Percentiles rank a stretch among this genome's conserved stretches.
Conservation (phyloP, 768 basidiomycete genomes). For the Trametes elegans region DNA sequence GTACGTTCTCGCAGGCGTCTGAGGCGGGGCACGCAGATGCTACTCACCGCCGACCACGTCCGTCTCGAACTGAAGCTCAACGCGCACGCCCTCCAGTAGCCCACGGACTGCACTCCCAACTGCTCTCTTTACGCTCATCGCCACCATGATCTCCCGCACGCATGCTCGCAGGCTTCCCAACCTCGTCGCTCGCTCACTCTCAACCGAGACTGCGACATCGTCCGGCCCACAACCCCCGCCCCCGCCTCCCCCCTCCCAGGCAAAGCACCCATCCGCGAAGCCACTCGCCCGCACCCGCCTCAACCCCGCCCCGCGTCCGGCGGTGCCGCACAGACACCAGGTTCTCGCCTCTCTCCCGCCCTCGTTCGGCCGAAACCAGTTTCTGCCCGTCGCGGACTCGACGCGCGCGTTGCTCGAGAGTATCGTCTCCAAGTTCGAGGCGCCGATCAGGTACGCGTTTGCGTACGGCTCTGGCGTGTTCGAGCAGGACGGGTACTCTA, state of each 20-base stretch:
- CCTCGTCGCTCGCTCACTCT: conserved; percentile 25
- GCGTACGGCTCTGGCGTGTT: conserved; percentile 98
- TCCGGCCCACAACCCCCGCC: conserved; percentile 28
- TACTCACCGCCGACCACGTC: conserved; percentile 1
- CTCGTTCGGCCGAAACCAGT: conserved; percentile 77
- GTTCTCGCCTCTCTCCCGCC: conserved; percentile 59
- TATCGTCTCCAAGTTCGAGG: conserved; percentile 78
- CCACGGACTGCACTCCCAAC: not conserved
- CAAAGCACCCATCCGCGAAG: conserved; percentile 29
- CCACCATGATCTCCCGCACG: conserved; percentile 18
- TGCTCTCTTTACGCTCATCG: not conserved
- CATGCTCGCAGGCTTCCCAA: conserved; percentile 21
- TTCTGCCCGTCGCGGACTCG: conserved; percentile 74
- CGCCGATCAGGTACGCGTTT: conserved; percentile 94
- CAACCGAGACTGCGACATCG: conserved; percentile 27
- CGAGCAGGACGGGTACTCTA: conserved; percentile 78
- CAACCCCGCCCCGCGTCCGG: conserved; percentile 43
- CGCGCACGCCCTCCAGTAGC: not conserved
- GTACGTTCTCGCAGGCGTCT: not conserved
- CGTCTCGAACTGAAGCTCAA: not conserved
- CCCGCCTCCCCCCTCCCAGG: conserved; percentile 33
- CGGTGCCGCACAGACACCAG: conserved; percentile 25
- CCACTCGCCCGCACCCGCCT: conserved; percentile 36
- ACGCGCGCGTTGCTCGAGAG: conserved; percentile 78
- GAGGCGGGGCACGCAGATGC: not conserved